Conservation (phyloP, 495 filamentous ascomycete genomes). For the Penicillium steckii region DNA sequence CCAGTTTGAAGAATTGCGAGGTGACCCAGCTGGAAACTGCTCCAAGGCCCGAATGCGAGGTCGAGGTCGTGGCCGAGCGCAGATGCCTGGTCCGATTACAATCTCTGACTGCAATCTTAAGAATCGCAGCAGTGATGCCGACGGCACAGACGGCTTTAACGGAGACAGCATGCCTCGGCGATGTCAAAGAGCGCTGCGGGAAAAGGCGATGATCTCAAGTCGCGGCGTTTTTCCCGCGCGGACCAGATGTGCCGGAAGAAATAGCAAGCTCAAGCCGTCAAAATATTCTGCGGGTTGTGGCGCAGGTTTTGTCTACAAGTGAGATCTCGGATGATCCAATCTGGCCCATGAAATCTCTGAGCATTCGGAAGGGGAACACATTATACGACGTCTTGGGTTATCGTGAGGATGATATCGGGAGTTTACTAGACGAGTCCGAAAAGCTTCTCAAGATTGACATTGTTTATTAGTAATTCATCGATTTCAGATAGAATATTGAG, state of each 20-base stretch:
- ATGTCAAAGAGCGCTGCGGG: constrained; percentile 10
- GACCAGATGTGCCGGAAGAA: constrained; percentile 12
- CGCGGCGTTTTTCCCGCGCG: constrained; percentile 25
- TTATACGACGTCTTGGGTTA: too few species aligned
- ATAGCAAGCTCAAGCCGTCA: too few species aligned
- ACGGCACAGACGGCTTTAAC: constrained; percentile 50
- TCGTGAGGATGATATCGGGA: too few species aligned
- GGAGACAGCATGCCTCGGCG: constrained; percentile 41
- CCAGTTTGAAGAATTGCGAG: constrained; percentile 26
- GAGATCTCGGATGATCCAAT: too few species aligned
- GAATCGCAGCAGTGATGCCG: constrained; percentile 58
- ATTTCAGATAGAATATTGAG: too few species aligned
- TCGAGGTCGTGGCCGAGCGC: constrained; percentile 16
- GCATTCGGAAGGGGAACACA: too few species aligned
- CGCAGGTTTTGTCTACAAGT: too few species aligned
- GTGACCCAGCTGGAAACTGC: constrained; percentile 13
- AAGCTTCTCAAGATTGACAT: too few species aligned
- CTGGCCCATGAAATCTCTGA: too few species aligned
- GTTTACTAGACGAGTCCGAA: too few species aligned
- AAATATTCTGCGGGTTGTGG: background rate
- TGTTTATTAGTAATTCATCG: too few species aligned
- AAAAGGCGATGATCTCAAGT: constrained; percentile 16
- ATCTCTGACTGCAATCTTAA: constrained; percentile 61
- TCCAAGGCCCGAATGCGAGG: constrained; percentile 6
- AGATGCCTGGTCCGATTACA: constrained; percentile 39